Evolutionary conservation across 75 land plant genomes (phyloP), one percentile per base, ranked within the genome.

Genomic region (Gnetum montanum): DNA sequence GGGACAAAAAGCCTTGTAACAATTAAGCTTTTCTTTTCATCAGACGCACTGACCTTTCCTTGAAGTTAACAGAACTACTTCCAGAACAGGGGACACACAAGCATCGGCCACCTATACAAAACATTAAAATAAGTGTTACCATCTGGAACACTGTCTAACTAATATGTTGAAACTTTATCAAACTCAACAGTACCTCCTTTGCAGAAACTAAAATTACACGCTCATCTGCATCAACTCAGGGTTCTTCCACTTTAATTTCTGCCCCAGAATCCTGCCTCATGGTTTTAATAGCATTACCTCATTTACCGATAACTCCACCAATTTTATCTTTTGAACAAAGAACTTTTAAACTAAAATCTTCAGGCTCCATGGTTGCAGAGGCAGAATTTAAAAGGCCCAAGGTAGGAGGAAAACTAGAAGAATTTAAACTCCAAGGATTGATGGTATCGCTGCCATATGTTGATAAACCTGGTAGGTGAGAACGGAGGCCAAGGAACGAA

Each of bases 221-320:
- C 44, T 90, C 99, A 43, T 90, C 88, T 40, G 68, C 58, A 46
- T 74, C 62, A 15, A 41, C 50, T 48, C 80, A 78, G 18, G 64
- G 70, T 46, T 95, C 99, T 54, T 74, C 72, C 31, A 95, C 81
- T 36, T 88, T 86, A 46, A 95, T 68, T 23, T 50, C 68, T 19
- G 99, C 99, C 47, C 91, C 88, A 62, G 85, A 86, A 11, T 66
- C 81, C 61, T 86, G 80, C 54, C 99, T 76, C 31, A 95, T 46
- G 57, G 62, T 67, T 34, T 81, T 84, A n/a, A 95, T 95, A 3
- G 86, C 69, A 29, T 66, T 62, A 1, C 99, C 99, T 18, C 92
- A 83, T 43, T 83, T 90, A 6, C 99, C 99, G 65, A 95, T 95
- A 51, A 95, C 79, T 33, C 88, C 81, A 3, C 99, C 99, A 74